phyloP scores from a whole-genome alignment of 768 basidiomycete genomes.

The Suillus lakei region DNA sequence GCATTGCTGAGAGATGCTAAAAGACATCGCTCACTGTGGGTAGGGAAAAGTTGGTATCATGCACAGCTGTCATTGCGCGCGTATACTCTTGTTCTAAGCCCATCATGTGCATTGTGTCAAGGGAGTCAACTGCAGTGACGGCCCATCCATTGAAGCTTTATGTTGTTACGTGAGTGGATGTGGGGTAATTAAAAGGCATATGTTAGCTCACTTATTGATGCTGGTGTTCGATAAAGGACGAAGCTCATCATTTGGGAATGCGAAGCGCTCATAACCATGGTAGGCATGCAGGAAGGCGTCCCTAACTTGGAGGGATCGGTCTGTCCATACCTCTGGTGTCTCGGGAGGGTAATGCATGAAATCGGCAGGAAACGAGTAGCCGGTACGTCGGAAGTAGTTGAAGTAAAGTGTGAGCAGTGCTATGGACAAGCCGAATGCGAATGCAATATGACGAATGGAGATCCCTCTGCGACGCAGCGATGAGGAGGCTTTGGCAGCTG shows the following conservation, averaged over 20 bases:
- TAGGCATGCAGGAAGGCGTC: slow-evolving; percentile 72
- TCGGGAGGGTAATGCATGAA: slow-evolving; percentile 26
- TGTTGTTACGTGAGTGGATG: neutral
- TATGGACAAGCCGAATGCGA: slow-evolving; percentile 17
- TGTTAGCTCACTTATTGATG: slow-evolving; percentile 53
- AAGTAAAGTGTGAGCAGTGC: slow-evolving; percentile 27
- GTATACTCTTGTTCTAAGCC: slow-evolving; percentile 72
- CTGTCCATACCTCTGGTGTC: slow-evolving; percentile 50
- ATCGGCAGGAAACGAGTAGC: slow-evolving; percentile 15
- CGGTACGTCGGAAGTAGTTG: slow-evolving; percentile 1
- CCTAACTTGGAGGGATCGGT: slow-evolving; percentile 60
- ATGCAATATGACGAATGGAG: slow-evolving; percentile 28
- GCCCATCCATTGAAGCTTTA: slow-evolving; percentile 85
- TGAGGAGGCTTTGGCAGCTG: slow-evolving; percentile 5
- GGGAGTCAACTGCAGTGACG: slow-evolving; percentile 75
- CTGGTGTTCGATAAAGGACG: slow-evolving; percentile 51
- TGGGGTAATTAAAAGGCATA: slow-evolving; percentile 3
- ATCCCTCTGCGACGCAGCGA: slow-evolving; percentile 20
- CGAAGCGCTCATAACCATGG: slow-evolving; percentile 62
- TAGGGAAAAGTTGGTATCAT: slow-evolving; percentile 53
- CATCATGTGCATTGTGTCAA: slow-evolving; percentile 89
- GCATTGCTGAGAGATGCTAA: neutral
- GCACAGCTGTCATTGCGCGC: slow-evolving; percentile 60
- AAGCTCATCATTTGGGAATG: slow-evolving; percentile 68
- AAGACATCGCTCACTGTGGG: slow-evolving; percentile 40